phyloP scores from a whole-genome alignment of 352 stramenopile genomes.

The Phytophthora fragariaefolia region DNA sequence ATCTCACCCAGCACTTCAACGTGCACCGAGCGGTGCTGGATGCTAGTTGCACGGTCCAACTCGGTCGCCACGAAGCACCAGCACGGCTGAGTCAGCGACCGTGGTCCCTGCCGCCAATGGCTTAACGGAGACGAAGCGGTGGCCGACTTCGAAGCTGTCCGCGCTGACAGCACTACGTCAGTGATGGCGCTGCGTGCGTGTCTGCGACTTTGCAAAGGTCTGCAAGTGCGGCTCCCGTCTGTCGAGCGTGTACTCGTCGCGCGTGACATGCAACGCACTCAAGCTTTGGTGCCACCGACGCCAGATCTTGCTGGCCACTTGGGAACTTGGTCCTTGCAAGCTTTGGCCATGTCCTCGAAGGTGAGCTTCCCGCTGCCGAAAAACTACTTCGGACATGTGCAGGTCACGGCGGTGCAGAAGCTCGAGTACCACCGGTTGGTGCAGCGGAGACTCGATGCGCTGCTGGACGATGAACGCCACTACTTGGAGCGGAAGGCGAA shows the following conservation, averaged over 20 bases:
- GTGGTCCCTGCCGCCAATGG: no score
- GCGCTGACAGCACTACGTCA: slow-evolving; percentile 26
- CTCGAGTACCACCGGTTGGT: slow-evolving; percentile 38
- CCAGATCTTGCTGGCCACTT: slow-evolving; percentile 20
- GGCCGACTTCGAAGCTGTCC: no score
- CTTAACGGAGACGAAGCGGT: background rate
- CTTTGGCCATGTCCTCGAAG: slow-evolving; percentile 9
- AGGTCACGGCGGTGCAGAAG: slow-evolving; percentile 40
- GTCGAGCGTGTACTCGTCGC: slow-evolving; percentile 23
- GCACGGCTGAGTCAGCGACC: background rate
- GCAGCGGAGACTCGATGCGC: slow-evolving; percentile 20
- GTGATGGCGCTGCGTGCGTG: background rate
- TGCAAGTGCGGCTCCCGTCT: slow-evolving; percentile 17
- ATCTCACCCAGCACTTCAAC: slow-evolving; percentile 4
- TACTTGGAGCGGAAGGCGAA: slow-evolving; percentile 22
- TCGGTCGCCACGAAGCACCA: background rate
- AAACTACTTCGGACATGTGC: slow-evolving; percentile 37
- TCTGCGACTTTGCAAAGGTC: background rate
- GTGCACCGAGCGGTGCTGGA: slow-evolving; percentile 3
- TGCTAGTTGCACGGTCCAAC: no score
- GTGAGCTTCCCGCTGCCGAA: slow-evolving; percentile 30
- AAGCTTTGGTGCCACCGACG: slow-evolving; percentile 3
- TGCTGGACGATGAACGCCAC: slow-evolving; percentile 39
- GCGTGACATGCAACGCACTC: slow-evolving; percentile 13
- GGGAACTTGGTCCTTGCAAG: background rate